These are phyloP conservation scores for Tilletiopsis washingtonensis DNA, from an alignment of 1,284 basidiomycete species.

Conservation along the genomic window DNA sequence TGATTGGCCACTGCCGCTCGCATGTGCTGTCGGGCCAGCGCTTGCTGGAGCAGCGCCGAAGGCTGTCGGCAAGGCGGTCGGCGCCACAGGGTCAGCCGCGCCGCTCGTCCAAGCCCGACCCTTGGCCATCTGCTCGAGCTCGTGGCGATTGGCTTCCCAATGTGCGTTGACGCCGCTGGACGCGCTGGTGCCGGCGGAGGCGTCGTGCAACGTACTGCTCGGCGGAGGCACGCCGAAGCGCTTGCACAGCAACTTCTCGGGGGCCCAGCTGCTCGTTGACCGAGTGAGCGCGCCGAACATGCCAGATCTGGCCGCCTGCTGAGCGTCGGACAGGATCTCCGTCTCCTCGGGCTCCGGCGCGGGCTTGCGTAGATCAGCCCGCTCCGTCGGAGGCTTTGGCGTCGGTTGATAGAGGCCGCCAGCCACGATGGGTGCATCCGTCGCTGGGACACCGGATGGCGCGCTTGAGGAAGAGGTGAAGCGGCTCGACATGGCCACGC, in stretches of 20 bases:
- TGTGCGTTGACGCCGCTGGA: too few species aligned
- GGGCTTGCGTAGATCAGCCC: constrained; percentile 25
- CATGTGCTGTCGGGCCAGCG: too few species aligned
- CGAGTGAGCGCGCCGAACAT: constrained; percentile 82
- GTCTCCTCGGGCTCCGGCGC: constrained; percentile 52
- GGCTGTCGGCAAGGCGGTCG: too few species aligned
- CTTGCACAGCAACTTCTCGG: constrained; percentile 75
- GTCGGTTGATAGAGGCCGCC: constrained; percentile 55
- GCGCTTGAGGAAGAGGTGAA: constrained; percentile 55
- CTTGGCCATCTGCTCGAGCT: too few species aligned
- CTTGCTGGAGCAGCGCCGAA: too few species aligned
- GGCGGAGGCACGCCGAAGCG: constrained; percentile 56
- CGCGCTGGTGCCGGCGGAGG: too few species aligned
- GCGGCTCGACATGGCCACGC: constrained; percentile 81
- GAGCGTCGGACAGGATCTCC: constrained; percentile 56
- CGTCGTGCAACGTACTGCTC: too few species aligned
- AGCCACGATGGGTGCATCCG: constrained; percentile 52
- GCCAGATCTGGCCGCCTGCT: constrained; percentile 69
- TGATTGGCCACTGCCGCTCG: too few species aligned
- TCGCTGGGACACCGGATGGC: neutral
- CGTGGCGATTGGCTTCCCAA: too few species aligned
- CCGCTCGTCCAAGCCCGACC: too few species aligned
- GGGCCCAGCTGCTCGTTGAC: constrained; percentile 66
- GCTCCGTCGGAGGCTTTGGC: constrained; percentile 8
- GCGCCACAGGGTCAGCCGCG: too few species aligned